These are phyloP conservation scores for Mycena crocata DNA, from an alignment of 768 basidiomycete species.

Conservation along the genomic window DNA sequence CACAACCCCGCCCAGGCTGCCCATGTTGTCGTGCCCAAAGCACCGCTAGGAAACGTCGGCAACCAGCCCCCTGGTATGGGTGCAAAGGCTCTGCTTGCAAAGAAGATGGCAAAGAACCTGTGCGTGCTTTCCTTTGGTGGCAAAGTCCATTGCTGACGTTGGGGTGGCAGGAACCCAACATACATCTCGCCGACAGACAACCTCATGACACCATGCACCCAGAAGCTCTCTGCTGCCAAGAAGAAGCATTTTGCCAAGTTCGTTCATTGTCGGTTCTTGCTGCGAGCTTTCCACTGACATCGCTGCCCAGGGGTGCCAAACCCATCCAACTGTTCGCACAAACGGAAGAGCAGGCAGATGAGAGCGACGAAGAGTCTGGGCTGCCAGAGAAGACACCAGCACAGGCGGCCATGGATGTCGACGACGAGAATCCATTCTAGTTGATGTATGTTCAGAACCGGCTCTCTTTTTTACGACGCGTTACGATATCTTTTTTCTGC, in stretches of 20 bases:
- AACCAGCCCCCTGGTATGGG: slow-evolving; percentile 80
- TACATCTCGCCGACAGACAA: slow-evolving; percentile 96
- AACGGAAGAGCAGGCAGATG: slow-evolving; percentile 53
- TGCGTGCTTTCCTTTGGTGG: slow-evolving; percentile 53
- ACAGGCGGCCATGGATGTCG: slow-evolving; percentile 51
- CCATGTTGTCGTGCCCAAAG: slow-evolving; percentile 80
- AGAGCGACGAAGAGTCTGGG: slow-evolving; percentile 52
- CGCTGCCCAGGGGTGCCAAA: slow-evolving; percentile 63
- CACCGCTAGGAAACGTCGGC: slow-evolving; percentile 76
- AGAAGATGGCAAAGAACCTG: slow-evolving; percentile 92
- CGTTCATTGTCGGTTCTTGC: slow-evolving; percentile 39
- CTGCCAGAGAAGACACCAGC: slow-evolving; percentile 42
- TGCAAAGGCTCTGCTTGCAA: slow-evolving; percentile 91
- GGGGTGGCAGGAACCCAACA: slow-evolving; percentile 82
- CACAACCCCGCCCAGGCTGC: slow-evolving; percentile 89
- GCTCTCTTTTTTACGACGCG: slow-evolving; percentile 14
- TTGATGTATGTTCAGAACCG: not conserved
- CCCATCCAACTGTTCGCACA: slow-evolving; percentile 72
- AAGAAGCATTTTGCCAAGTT: slow-evolving; percentile 96
- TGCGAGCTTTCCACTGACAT: slow-evolving; percentile 20
- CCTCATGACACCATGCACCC: slow-evolving; percentile 92
- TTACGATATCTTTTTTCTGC: slow-evolving; percentile 24
- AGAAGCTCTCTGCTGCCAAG: slow-evolving; percentile 90
- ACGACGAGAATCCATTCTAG: slow-evolving; percentile 83
- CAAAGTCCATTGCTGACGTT: too few relatives aligned